A percentile compares a stretch with the other conserved stretches of the same genome.
Evolutionary conservation across 371 early-diverging fungal species (phyloP).

Genomic region (Fennellomyces sp.): DNA sequence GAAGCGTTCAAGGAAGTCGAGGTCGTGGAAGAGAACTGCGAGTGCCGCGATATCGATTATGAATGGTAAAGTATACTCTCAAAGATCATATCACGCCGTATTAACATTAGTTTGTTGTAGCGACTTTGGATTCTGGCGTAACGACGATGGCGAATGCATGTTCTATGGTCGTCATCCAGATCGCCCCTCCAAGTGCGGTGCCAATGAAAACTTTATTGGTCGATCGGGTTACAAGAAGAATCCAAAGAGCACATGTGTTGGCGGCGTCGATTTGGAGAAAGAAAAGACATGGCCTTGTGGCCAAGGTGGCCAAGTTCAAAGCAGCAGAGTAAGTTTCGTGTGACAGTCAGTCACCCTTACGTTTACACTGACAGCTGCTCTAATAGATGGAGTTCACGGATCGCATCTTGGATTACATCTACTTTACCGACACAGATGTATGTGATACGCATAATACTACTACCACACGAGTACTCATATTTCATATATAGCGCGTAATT

Average conservation of each 20-base stretch:
- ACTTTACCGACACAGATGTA: conserved; percentile 62
- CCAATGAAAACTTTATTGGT: conserved; percentile 57
- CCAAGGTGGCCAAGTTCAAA: conserved; percentile 27
- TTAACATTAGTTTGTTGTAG: too few species aligned
- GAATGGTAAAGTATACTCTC: conserved; percentile 60
- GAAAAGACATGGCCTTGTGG: conserved; percentile 54
- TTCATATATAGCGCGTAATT: conserved; percentile 41
- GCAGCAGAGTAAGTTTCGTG: conserved; percentile 22
- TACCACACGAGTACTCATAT: too few species aligned
- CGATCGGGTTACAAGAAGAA: conserved; percentile 75
- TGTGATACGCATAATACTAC: conserved; percentile 1
- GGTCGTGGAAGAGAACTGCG: conserved; percentile 52
- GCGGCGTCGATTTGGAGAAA: conserved; percentile 63
- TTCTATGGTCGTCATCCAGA: conserved; percentile 72
- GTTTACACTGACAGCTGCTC: background rate
- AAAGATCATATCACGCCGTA: too few species aligned
- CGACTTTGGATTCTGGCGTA: conserved; percentile 78
- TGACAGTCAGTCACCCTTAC: background rate
- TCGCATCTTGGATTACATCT: conserved; percentile 61
- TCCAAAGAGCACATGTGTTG: conserved; percentile 61
- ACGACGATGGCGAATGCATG: conserved; percentile 63
- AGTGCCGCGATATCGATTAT: conserved; percentile 75
- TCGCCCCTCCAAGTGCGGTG: conserved; percentile 62
- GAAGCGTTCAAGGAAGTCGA: conserved; percentile 66
- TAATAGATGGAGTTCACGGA: conserved; percentile 45